These are phyloP conservation scores for Boletellus sp. DNA, from an alignment of 768 basidiomycete species.

Conservation along the genomic window DNA sequence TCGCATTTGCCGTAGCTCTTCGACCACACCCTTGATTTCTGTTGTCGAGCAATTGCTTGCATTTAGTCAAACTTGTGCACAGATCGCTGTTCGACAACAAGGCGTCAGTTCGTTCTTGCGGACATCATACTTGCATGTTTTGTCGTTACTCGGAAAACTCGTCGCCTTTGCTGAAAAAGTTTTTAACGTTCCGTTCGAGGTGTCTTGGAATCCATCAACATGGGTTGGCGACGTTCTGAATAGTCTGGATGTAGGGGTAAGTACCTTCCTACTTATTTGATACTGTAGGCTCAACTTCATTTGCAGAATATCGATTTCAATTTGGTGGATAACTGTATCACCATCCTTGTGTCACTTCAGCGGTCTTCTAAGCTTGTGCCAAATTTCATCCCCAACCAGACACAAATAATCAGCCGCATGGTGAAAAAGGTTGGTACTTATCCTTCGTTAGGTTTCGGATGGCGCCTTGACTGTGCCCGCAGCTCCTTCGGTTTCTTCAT, in stretches of 20 bases:
- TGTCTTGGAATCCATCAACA: conserved; percentile 57
- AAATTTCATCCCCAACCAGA: conserved; percentile 50
- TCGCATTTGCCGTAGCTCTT: conserved; percentile 22
- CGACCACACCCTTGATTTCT: conserved; percentile 49
- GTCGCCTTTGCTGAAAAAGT: conserved; percentile 38
- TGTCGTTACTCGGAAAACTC: conserved; percentile 51
- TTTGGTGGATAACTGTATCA: conserved; percentile 60
- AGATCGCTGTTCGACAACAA: conserved; percentile 31
- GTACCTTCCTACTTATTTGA: conserved; percentile 5
- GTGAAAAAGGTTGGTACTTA: conserved; percentile 42
- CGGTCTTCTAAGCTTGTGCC: conserved; percentile 49
- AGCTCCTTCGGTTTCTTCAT: conserved; percentile 73
- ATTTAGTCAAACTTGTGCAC: conserved; percentile 46
- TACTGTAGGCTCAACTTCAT: conserved; percentile 3
- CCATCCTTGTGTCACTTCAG: conserved; percentile 53
- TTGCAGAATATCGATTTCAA: conserved; percentile 50
- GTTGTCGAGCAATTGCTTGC: conserved; percentile 53
- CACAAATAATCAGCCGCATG: conserved; percentile 55
- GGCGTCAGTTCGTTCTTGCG: conserved; percentile 36
- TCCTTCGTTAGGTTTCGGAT: not conserved
- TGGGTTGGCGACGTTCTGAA: conserved; percentile 62
- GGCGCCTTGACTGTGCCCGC: conserved; percentile 13
- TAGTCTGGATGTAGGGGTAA: conserved; percentile 54
- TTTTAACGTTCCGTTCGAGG: conserved; percentile 28
- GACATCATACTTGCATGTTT: conserved; percentile 48